These are phyloP conservation scores for Hypsizygus ulmarius DNA, from an alignment of 1,284 basidiomycete genomes.

Conservation along the genomic window DNA sequence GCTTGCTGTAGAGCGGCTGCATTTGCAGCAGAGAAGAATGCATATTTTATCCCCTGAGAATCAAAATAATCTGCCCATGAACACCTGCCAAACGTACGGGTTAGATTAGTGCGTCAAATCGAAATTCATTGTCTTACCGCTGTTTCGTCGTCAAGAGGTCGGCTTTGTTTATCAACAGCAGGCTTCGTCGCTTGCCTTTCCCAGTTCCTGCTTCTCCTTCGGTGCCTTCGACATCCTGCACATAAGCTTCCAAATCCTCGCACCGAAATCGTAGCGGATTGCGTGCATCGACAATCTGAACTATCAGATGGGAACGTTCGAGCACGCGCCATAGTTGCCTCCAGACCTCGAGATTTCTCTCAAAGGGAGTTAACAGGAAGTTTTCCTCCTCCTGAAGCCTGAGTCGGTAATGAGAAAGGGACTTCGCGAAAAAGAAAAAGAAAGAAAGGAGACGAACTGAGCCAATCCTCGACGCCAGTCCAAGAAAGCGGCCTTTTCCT, in stretches of 20 bases:
- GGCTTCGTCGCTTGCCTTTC: conserved; percentile 66
- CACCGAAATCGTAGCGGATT: conserved; percentile 92
- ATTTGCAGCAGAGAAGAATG: conserved; percentile 95
- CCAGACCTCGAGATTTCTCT: conserved; percentile 96
- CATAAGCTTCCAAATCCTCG: conserved; percentile 88
- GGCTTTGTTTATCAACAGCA: conserved; percentile 95
- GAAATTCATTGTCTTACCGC: conserved; percentile 49
- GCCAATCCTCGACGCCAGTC: conserved; percentile 92
- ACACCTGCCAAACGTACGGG: conserved; percentile 18
- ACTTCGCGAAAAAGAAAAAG: background rate
- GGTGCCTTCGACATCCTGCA: conserved; percentile 72
- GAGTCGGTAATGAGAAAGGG: conserved; percentile 2
- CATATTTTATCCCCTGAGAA: conserved; percentile 74
- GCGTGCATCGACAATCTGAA: conserved; percentile 94
- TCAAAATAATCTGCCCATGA: conserved; percentile 96
- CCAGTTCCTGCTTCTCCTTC: conserved; percentile 79
- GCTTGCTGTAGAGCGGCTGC: conserved; percentile 84
- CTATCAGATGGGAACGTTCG: conserved; percentile 90
- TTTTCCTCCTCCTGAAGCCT: conserved; percentile 79
- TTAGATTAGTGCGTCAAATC: background rate
- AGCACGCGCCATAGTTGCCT: conserved; percentile 93
- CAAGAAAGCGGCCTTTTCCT: conserved; percentile 86
- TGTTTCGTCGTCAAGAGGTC: conserved; percentile 90
- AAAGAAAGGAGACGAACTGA: conserved; percentile 46
- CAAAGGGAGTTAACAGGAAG: conserved; percentile 90